Evolutionary conservation across 2,329 filamentous ascomycete genomes (phyloP).

Genomic region (Fusarium miscanthi): DNA sequence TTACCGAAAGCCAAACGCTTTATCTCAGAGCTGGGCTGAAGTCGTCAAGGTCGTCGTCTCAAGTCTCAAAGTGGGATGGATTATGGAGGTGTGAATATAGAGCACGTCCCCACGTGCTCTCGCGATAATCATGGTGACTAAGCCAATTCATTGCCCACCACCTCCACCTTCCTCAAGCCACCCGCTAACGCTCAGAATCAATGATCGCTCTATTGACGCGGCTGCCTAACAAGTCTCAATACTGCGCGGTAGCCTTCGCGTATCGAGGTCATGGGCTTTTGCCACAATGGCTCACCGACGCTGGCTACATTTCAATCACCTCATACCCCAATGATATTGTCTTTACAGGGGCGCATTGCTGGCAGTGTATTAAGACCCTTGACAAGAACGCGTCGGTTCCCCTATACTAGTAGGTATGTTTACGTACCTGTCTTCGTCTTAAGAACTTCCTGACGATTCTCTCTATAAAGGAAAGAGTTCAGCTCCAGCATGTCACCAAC

Average conservation of each 20-base stretch:
- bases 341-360: slow-evolving; percentile 35
- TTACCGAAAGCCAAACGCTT: background rate
- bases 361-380: slow-evolving; percentile 46
- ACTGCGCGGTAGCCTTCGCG: slow-evolving; percentile 13
- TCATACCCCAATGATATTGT: slow-evolving; percentile 36
- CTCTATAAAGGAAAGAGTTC: slow-evolving; percentile 10
- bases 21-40: slow-evolving; percentile 18
- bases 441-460: slow-evolving; percentile 22
- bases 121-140: slow-evolving; percentile 50
- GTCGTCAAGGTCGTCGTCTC: slow-evolving; percentile 32
- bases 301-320: slow-evolving; percentile 31
- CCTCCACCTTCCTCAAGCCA: slow-evolving; percentile 10
- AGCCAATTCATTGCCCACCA: slow-evolving; percentile 32
- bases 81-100: slow-evolving; percentile 36
- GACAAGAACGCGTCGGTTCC: slow-evolving; percentile 24
- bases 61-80: slow-evolving; percentile 45
- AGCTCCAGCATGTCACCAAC: slow-evolving; percentile 35
- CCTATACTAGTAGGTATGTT: slow-evolving; percentile 35
- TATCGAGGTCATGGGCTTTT: slow-evolving; percentile 40
- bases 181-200: slow-evolving; percentile 26
- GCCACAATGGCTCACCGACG: slow-evolving; percentile 39
- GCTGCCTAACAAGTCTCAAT: slow-evolving; percentile 46
- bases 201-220: slow-evolving; percentile 43
- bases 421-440: background rate
- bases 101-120: slow-evolving; percentile 50